These are phyloP conservation scores for Funneliformis mosseae DNA, from an alignment of 192 early-diverging fungal species.

Conservation along the genomic window DNA sequence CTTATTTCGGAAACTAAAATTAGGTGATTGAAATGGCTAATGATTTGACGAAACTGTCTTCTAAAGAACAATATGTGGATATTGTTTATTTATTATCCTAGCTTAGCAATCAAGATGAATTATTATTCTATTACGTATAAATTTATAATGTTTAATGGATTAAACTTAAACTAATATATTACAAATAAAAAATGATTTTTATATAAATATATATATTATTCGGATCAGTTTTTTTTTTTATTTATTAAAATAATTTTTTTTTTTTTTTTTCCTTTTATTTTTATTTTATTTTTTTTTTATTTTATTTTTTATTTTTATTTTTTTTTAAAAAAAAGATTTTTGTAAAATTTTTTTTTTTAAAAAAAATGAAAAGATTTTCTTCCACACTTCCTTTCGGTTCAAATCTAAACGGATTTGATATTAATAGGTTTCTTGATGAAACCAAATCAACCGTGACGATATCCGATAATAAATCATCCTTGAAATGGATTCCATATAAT, in stretches of 20 bases:
- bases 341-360: neutral
- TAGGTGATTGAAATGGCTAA: neutral
- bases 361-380: slow-evolving; percentile 14
- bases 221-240: no score
- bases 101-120: neutral
- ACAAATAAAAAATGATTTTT: no score
- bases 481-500: slow-evolving; percentile 23
- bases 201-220: no score
- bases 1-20: neutral
- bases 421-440: slow-evolving; percentile 16
- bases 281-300: no score
- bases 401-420: neutral
- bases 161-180: no score
- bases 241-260: no score
- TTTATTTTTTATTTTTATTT: neutral
- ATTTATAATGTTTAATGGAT: neutral
- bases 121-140: neutral
- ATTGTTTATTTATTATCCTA: slow-evolving; percentile 1
- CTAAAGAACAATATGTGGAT: neutral
- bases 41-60: no score
- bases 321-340: neutral
- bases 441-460: neutral
- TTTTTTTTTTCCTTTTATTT: no score
- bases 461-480: neutral
- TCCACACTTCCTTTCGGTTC: neutral